Percentiles rank a stretch among this genome's conserved stretches.
phyloP scores from a whole-genome alignment of 495 filamentous ascomycete species.

The Penicillium coffeae region DNA sequence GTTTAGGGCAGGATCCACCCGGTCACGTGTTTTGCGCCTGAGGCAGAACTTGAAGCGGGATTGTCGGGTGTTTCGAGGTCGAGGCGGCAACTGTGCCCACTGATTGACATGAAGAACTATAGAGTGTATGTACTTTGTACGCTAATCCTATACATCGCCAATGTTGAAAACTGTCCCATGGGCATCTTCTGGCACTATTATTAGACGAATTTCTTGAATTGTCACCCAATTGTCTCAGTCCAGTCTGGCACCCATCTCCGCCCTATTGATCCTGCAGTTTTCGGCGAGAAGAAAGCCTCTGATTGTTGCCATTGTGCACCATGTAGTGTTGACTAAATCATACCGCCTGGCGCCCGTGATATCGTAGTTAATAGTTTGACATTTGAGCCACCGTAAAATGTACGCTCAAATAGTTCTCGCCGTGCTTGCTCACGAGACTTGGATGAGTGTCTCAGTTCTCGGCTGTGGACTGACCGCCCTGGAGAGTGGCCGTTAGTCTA shows the following conservation, averaged over 20 bases:
- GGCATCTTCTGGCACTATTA: no score
- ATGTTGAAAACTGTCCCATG: no score
- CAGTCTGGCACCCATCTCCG: neutral
- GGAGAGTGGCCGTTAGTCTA: slow-evolving; percentile 41
- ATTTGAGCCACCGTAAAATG: no score
- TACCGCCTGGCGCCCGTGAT: no score
- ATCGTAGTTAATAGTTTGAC: no score
- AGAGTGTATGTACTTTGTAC: no score
- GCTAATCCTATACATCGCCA: no score
- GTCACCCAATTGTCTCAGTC: neutral
- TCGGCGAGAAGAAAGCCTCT: neutral
- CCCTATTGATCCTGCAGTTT: no score
- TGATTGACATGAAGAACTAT: no score
- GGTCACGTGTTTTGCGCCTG: neutral
- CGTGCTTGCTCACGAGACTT: neutral
- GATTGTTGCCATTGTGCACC: neutral
- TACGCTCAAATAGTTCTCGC: no score
- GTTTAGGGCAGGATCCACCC: slow-evolving; percentile 34
- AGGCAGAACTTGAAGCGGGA: neutral
- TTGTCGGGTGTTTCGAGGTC: neutral
- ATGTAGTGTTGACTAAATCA: no score
- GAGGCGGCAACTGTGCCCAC: no score
- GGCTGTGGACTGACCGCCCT: slow-evolving; percentile 26
- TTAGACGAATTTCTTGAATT: neutral
- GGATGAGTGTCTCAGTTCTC: slow-evolving; percentile 10